Evolutionary conservation across 164 flowering plant genomes (phyloP), one percentile per base, ranked within the genome.

Genomic region (Euptelea pleiosperma): DNA sequence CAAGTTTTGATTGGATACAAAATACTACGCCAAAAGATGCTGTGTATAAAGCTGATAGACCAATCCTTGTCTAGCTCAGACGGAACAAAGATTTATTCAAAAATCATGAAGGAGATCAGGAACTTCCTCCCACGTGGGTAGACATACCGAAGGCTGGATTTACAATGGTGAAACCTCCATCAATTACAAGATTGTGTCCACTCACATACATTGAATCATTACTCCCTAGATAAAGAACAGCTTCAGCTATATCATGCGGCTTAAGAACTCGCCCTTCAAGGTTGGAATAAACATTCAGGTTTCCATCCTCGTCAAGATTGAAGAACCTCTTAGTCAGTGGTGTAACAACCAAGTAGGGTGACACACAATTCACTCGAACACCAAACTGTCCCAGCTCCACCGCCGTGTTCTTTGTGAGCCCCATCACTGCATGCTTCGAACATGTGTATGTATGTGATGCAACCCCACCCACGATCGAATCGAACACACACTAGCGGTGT

Each of bases 351-450:
- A 61, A 74, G 34, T 40, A 74, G 2, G 85, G 85, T 2, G 85
- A 72, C 24, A 78, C 6, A 33, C 81, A 75, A 39, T 78, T 78
- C 0, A 81, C 85, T 28, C 82, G 63, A 7, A 81, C 76, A 15
- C 85, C 85, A 31, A 70, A 70, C 49, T 60, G 66, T 0, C 85
- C 81, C 5, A 78, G 72, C 72, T 81, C 82, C 0, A 65, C 77
- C 0, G 75, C 75, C 4, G 73, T 64, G 41, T 70, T 76, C 69
- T 45, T 76, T 1, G 79, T 70, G 7, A 81, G 74, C 1, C 81
- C 85, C 3, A 64, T 1, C 12, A 81, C 69, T 0, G 76, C 85
- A 19, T 78, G 75, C 70, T 81, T 81, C 0, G 85, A 55, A 8
- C 65, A 51, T 0, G 59, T 22, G 33, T 81, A 81, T 0, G 77